Evolutionary conservation across 1,284 basidiomycete genomes (phyloP), one percentile per base, ranked within the genome.

Genomic region (Tylopilus sp.): DNA sequence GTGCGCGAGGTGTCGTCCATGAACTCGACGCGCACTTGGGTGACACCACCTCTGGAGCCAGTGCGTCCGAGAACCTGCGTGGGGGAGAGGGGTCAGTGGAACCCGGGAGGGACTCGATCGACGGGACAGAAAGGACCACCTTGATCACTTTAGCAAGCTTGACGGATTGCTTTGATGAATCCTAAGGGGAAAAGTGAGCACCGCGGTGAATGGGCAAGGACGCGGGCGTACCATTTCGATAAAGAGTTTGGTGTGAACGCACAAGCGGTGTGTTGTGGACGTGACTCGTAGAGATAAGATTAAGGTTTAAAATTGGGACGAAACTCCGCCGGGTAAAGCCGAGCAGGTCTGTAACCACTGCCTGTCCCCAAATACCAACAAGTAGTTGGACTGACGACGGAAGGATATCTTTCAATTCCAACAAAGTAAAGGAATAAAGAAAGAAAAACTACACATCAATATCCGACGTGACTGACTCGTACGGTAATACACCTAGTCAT

Each of bases 1-100:
- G 90, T 89, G 65, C 97, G 91, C 63, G 85, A 85, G 48, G 89
- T 85, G 72, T 99, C 96, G 74, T 99, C 96, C 89, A 99, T 89
- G 81, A 99, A 98, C 74, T 99, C 96, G 63, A 99, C 97, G 62
- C 96, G 93, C 73, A 98, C 95, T 81, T 99, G 97, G 59, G 94
- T 99, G 65, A 99, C 95, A 81, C 95, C 95, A 78, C 97, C 97
- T 73, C 97, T 92, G 66, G 96, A 98, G 59, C 97, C 97, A 69
- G 97, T 99, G 68, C 97, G 87, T 71, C 97, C 97, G 67, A 99
- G 87, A 71, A 98, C 93, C 92, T 97, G 15, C 16, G 16, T 2
- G 10, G 34, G 4, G 19, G 11, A 10, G 10, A 18, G 18, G 12
- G 19, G 33, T 34, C 33, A 34, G 33, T 15, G 33, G 16, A 34